Conservation (phyloP, 108 stramenopile species). For the Pseudonitzschia delicatissima region DNA sequence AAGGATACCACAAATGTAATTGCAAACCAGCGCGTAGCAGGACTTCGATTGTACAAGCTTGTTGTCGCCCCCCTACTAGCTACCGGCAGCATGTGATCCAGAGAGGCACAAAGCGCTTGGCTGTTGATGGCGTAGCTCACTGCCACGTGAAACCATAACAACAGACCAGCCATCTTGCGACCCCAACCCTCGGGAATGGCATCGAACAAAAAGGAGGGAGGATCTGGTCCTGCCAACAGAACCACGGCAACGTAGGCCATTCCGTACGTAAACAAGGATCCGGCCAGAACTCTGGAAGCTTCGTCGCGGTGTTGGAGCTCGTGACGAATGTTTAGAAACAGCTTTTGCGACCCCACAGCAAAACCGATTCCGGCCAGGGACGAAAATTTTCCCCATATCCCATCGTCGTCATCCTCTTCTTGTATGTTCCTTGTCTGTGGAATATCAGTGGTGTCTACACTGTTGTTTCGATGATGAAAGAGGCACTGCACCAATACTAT, state of each 20-base stretch:
- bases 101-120: conserved; percentile 57
- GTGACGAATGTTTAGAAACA: conserved; percentile 61
- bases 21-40: conserved; percentile 33
- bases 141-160: conserved; percentile 69
- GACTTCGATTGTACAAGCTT: background rate
- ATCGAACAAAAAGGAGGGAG: conserved; percentile 68
- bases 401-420: background rate
- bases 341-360: conserved; percentile 61
- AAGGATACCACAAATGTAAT: conserved; percentile 43
- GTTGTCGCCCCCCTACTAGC: background rate
- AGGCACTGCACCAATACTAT: conserved; percentile 55
- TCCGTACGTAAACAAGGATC: conserved; percentile 37
- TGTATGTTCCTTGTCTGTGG: background rate
- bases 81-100: conserved; percentile 33
- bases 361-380: conserved; percentile 55
- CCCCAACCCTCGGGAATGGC: conserved; percentile 45
- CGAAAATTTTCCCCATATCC: conserved; percentile 40
- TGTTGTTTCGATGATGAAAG: conserved; percentile 30
- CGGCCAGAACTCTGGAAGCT: conserved; percentile 40
- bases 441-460: background rate
- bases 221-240: conserved; percentile 54
- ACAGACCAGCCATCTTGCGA: conserved; percentile 45
- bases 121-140: conserved; percentile 70
- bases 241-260: conserved; percentile 45
- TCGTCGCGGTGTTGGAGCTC: conserved; percentile 50